Base-by-base conservation (phyloP, 345 rosid species). In the Gossypium bickii region DNA sequence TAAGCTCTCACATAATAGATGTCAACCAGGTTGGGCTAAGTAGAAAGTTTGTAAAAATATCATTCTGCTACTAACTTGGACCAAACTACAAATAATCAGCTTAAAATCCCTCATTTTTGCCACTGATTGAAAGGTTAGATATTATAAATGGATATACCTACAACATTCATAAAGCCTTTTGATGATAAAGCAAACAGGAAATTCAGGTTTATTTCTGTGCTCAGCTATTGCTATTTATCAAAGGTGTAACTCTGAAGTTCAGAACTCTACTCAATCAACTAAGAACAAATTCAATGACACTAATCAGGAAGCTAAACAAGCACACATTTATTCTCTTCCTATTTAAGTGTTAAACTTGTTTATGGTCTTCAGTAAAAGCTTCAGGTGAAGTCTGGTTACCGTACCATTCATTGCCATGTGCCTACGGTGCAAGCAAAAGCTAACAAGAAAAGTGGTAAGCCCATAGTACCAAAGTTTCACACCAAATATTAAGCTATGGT, bases 1-100 rank as follows among this genome's bases (percentile, higher is more conserved):
- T 17, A 69, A 69, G 73, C 24, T 27, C 60, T 10, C 17, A 27
- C 17, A 69, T 10, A 51, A 9, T 11, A 69, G 17, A 9, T 13
- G 55, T 47, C 12, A 66, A 7, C 5, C 71, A 67, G 71, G 71
- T 67, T 45, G 55, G 70, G 29, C 9, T 67, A 47, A 22, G 51
- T 43, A 48, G 41, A 68, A 16, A 69, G 72, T 16, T 18, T 48
- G 2, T 9, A 10, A 69, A 22, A 48, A 25, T 25, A 25, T 25
- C 58, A 16, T 25, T 49, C 22, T 25, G 57, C 73, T 27, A 52
- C 18, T 25, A 69, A 17, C 61, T 52, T 3, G 27, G 60, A 53
- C 60, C 58, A 70, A 70, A 52, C 41, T 29, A 27, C 10, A 69
- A 52, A 29, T 52, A 17, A 51, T 70, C 45, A 17, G 60, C 60